phyloP scores from a whole-genome alignment of 805 yeast species.

The Naumovozyma castellii region DNA sequence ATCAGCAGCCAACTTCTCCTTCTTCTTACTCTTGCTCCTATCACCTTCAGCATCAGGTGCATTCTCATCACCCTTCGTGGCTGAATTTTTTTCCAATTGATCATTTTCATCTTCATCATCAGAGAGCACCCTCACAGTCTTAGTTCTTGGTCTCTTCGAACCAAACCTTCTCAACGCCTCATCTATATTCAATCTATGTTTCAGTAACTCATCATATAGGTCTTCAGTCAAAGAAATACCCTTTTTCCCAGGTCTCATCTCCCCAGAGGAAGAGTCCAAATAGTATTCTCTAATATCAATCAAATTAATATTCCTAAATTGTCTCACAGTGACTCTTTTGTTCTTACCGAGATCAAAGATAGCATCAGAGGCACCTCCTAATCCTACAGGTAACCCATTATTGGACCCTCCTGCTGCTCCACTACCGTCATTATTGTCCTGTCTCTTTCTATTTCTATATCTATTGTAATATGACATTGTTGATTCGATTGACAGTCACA shows the following conservation, averaged over 20 bases:
- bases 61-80: constrained; percentile 3
- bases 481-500: too few relatives aligned
- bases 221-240: constrained; percentile 34
- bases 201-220: constrained; percentile 28
- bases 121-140: constrained; percentile 23
- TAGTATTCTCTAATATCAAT: constrained; percentile 84
- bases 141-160: constrained; percentile 27
- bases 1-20: neutral
- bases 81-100: too few relatives aligned
- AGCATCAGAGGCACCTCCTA: constrained; percentile 17
- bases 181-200: constrained; percentile 30
- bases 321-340: constrained; percentile 65
- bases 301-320: constrained; percentile 54
- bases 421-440: constrained; percentile 4
- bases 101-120: constrained; percentile 24
- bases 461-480: constrained; percentile 28
- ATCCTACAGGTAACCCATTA: constrained; percentile 2
- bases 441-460: constrained; percentile 20
- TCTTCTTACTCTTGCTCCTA: constrained; percentile 2
- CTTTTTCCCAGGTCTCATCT: constrained; percentile 73
- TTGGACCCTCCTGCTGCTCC: constrained; percentile 2
- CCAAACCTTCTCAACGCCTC: constrained; percentile 31
- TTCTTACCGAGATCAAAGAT: constrained; percentile 42
- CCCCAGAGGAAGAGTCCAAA: constrained; percentile 44
- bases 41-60: constrained; percentile 1